Conservation (phyloP, 2,329 filamentous ascomycete species). For the Talaromyces sp. region DNA sequence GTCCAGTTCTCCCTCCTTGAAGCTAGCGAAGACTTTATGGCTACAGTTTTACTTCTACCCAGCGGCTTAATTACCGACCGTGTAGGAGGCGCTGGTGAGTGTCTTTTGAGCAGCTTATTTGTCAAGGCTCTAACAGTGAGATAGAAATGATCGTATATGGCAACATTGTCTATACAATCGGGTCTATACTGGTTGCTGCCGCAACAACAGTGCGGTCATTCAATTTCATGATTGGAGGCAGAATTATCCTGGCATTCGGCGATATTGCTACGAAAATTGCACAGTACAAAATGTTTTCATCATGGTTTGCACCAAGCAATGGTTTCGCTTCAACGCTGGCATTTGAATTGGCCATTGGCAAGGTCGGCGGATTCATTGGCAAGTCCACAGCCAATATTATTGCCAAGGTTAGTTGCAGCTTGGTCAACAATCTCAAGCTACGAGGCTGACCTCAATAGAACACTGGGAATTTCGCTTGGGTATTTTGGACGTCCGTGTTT, state of each 20-base stretch:
- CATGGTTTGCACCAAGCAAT: constrained; percentile 64
- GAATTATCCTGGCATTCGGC: constrained; percentile 60
- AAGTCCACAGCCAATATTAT: constrained; percentile 64
- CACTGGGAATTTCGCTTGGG: constrained; percentile 64
- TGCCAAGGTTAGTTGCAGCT: constrained; percentile 38
- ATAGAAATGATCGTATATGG: constrained; percentile 60
- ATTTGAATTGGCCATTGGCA: constrained; percentile 63
- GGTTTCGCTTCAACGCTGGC: constrained; percentile 65
- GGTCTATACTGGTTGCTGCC: constrained; percentile 62
- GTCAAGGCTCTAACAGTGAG: too few relatives aligned
- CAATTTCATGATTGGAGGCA: constrained; percentile 62
- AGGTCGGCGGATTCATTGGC: constrained; percentile 61
- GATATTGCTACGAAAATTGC: constrained; percentile 67
- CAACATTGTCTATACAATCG: constrained; percentile 62
- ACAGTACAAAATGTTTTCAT: constrained; percentile 67
- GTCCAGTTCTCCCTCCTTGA: constrained; percentile 62
- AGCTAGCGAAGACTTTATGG: constrained; percentile 65
- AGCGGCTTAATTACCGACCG: constrained; percentile 62
- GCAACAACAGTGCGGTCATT: constrained; percentile 60
- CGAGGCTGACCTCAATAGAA: constrained; percentile 36
- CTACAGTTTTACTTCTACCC: constrained; percentile 57
- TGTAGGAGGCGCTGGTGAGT: constrained; percentile 58
- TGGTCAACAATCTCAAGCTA: neutral
- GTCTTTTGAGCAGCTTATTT: neutral
- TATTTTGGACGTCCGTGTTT: constrained; percentile 65